Evolutionary conservation across 345 rosid genomes (phyloP).

Genomic region (Atalantia buxifolia): DNA sequence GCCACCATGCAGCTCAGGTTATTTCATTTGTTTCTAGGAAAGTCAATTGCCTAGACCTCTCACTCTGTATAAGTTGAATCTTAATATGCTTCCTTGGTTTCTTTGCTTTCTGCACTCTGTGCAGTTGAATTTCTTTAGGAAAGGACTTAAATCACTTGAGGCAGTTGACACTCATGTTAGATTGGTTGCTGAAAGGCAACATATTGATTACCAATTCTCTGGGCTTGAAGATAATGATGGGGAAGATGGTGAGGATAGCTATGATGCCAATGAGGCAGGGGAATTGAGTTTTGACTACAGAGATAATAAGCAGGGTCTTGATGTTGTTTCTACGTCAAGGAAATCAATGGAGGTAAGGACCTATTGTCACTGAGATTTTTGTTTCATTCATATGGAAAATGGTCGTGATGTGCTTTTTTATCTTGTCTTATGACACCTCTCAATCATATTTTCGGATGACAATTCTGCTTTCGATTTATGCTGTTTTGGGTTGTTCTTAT

Average conservation of each 20-base stretch:
- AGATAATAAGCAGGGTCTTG: slow-evolving; percentile 43
- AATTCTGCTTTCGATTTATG: background rate
- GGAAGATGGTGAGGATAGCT: slow-evolving; percentile 49
- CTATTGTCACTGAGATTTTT: background rate
- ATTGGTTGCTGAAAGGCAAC: slow-evolving; percentile 65
- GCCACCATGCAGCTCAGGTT: slow-evolving; percentile 99
- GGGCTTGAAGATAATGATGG: slow-evolving; percentile 58
- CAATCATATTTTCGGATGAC: background rate
- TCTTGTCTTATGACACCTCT: background rate
- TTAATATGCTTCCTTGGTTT: slow-evolving; percentile 4
- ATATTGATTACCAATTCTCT: slow-evolving; percentile 77
- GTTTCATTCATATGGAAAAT: background rate
- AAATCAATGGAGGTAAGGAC: slow-evolving; percentile 67
- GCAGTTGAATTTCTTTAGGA: slow-evolving; percentile 82
- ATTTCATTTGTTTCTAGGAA: slow-evolving; percentile 2
- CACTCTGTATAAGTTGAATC: background rate
- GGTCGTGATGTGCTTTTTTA: background rate
- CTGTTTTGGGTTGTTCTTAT: background rate
- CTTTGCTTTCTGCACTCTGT: slow-evolving; percentile 18
- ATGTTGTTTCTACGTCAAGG: slow-evolving; percentile 46
- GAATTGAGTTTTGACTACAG: slow-evolving; percentile 85
- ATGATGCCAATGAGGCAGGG: slow-evolving; percentile 46
- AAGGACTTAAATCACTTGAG: slow-evolving; percentile 84
- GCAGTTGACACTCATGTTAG: slow-evolving; percentile 67
- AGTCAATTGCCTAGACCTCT: slow-evolving; percentile 5